Base-by-base conservation (phyloP, 345 rosid species). In the Passiflora organensis region DNA sequence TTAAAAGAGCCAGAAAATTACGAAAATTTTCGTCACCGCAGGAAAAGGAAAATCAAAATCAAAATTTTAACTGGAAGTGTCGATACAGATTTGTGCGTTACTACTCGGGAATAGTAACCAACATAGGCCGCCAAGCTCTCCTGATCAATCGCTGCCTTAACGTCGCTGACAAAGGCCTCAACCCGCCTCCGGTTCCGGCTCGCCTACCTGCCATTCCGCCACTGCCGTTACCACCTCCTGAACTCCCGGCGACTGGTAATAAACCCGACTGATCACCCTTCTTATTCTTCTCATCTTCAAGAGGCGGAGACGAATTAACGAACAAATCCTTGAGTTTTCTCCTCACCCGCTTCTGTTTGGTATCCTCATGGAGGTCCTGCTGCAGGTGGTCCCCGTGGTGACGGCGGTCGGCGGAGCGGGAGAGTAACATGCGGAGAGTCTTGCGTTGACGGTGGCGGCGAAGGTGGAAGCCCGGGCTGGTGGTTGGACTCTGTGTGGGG, bases 101-200 rank as follows among this genome's bases (percentile, higher is more conserved):
- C 68, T 81, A 80, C 78, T 91, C 98, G 2, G 98, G 90, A 36
- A 88, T 91, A 0, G 93, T 70, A 16, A 83, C 80, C 51, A 88
- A 82, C 52, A 85, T 80, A 3, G 96, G 95, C 46, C 93, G 81
- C 96, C 96, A 91, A 24, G 95, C 78, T 78, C 89, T 78, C 67
- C 88, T 70, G 59, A 91, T 63, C 59, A 88, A 68, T 43, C 93
- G 72, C 64, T 71, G 74, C 28, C 98, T 82, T 48, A 82, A 72
- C 21, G 78, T 59, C 50, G 78, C 67, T 50, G 86, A 64, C 10
- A 73, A 5, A 56, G 84, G 79, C 74, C 94, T 70, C 24, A 80
- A 44, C 18, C 72, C 64, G 46, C 83, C 74, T 32, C 54, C 34
- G 3, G 34, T 37, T 43, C 83, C 74, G 32, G 52, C 80, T 34